Conservation (phyloP, 139 green algal genomes). For the Asterochloris sp. region DNA sequence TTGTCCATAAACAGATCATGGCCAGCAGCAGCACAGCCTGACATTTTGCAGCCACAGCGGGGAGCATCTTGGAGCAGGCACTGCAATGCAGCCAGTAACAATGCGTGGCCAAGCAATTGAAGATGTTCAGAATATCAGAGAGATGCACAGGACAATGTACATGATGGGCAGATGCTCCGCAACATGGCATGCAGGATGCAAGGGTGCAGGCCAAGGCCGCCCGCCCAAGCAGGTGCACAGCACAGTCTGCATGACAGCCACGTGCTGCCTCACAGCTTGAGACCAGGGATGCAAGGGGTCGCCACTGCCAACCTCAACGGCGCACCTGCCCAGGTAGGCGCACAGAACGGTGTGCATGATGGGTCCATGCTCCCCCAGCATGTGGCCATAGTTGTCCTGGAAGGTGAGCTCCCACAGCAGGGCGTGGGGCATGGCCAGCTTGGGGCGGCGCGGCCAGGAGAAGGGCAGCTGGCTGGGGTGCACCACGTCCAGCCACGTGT, state of each 20-base stretch:
- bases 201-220: neutral
- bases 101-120: no score
- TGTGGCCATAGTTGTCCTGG: conserved; percentile 33
- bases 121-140: no score
- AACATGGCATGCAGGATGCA: no score
- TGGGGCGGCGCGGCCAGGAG: conserved; percentile 6
- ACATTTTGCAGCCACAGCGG: no score
- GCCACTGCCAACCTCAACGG: neutral
- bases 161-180: no score
- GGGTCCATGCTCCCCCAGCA: conserved; percentile 28
- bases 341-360: conserved; percentile 24
- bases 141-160: no score
- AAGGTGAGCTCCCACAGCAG: conserved; percentile 20
- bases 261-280: no score
- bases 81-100: no score
- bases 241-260: neutral
- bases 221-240: neutral
- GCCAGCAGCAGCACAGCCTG: no score
- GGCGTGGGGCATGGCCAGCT: conserved; percentile 15
- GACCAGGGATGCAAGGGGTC: no score
- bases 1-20: no score
- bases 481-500: conserved; percentile 4
- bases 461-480: conserved; percentile 2
- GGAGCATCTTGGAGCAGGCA: no score
- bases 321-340: conserved; percentile 25